Conservation (phyloP, 257 asterid species). For the Fraxinus excelsior region DNA sequence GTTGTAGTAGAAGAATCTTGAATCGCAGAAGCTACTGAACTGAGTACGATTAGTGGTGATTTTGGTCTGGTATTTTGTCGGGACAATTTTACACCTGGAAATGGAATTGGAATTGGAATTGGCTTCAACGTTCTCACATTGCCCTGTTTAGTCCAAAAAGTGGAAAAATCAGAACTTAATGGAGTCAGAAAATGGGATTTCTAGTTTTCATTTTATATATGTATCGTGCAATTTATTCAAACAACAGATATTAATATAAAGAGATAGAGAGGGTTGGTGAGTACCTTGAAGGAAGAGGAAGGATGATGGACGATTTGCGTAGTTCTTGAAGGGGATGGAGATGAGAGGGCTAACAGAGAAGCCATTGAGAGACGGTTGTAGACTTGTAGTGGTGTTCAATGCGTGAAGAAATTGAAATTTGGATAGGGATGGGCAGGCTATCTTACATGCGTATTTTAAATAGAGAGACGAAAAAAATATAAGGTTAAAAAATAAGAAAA, state of each 20-base stretch:
- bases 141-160: constrained; percentile 48
- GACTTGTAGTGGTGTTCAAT: constrained; percentile 1
- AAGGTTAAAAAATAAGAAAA: no score
- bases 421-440: constrained; percentile 34
- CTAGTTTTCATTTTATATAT: background rate
- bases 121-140: constrained; percentile 49
- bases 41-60: constrained; percentile 32
- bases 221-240: background rate
- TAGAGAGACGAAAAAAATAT: no score
- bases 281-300: constrained; percentile 66
- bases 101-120: constrained; percentile 36
- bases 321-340: constrained; percentile 26
- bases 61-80: constrained; percentile 28
- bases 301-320: constrained; percentile 33
- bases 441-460: no score
- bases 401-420: background rate
- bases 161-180: background rate
- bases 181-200: background rate
- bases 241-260: background rate
- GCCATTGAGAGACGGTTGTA: constrained; percentile 47
- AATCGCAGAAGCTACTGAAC: constrained; percentile 24
- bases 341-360: constrained; percentile 55
- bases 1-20: constrained; percentile 1
- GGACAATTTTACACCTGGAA: constrained; percentile 43
- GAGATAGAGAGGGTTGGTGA: background rate